phyloP scores from a whole-genome alignment of 257 asterid genomes.

The Solanum sitiens region DNA sequence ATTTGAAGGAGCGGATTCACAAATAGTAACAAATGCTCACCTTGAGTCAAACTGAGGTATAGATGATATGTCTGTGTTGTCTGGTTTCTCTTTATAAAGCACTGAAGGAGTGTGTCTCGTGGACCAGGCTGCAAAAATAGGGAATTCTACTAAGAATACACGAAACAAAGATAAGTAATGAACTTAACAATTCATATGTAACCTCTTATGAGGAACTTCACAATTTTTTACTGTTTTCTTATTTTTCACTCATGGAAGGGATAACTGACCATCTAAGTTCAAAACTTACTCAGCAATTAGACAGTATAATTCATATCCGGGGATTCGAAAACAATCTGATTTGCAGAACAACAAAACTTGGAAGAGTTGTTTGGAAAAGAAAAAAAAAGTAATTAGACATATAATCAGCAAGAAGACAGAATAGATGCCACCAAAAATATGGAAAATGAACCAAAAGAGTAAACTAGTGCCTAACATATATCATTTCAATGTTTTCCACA shows the following conservation, averaged over 20 bases:
- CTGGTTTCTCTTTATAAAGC: conserved; percentile 77
- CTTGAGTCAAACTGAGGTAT: conserved; percentile 65
- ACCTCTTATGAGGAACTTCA: background rate
- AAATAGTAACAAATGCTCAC: conserved; percentile 15
- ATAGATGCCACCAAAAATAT: background rate
- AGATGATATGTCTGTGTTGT: conserved; percentile 60
- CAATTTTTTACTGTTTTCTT: background rate
- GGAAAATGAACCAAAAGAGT: background rate
- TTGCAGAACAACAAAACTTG: background rate
- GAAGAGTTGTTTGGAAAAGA: background rate
- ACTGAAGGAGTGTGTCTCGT: conserved; percentile 61
- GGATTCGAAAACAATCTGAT: background rate
- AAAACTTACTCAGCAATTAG: background rate
- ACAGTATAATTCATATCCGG: background rate
- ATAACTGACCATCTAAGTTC: background rate
- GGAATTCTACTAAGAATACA: background rate
- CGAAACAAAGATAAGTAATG: background rate
- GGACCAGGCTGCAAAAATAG: conserved; percentile 84
- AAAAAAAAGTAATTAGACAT: background rate
- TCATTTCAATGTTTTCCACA: background rate
- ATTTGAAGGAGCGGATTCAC: background rate
- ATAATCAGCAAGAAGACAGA: background rate
- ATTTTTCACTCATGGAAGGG: background rate
- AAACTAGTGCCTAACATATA: background rate
- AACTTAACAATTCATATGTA: background rate